These are phyloP conservation scores for Phytopythium mirpurense DNA, from an alignment of 352 stramenopile genomes.

Conservation along the genomic window DNA sequence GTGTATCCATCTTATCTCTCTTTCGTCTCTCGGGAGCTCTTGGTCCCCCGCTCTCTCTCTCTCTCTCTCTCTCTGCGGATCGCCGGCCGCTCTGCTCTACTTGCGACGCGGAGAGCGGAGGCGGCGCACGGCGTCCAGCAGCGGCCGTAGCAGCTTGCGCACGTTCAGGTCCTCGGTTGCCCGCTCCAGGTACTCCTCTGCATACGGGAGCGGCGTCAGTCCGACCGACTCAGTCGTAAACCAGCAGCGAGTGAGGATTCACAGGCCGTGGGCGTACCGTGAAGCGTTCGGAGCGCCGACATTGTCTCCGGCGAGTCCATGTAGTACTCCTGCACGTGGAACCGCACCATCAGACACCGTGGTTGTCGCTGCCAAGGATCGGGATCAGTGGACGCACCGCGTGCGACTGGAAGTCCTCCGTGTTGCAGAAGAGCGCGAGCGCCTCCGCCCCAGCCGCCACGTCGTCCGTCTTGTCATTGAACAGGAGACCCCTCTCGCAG, in stretches of 20 bases:
- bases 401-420: conserved; percentile 82
- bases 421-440: conserved; percentile 70
- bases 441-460: conserved; percentile 55
- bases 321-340: conserved; percentile 30
- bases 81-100: no score
- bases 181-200: conserved; percentile 72
- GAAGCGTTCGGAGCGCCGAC: conserved; percentile 42
- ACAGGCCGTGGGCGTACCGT: conserved; percentile 26
- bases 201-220: not conserved
- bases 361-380: not conserved
- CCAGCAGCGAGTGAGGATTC: not conserved
- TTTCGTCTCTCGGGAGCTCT: no score
- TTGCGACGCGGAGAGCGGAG: conserved; percentile 22
- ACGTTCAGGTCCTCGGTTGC: conserved; percentile 51
- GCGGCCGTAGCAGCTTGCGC: conserved; percentile 65
- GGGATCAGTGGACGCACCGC: conserved; percentile 11
- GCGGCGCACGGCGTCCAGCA: conserved; percentile 56
- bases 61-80: not conserved
- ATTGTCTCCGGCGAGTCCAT: conserved; percentile 58
- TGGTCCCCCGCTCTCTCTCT: no score
- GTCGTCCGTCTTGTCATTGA: conserved; percentile 27
- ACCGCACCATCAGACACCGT: not conserved
- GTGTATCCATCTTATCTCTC: no score
- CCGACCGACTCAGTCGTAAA: no score
- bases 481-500: conserved; percentile 9